Evolutionary conservation across 1,284 basidiomycete genomes (phyloP).

Genomic region (Leccinum subspadiceum): DNA sequence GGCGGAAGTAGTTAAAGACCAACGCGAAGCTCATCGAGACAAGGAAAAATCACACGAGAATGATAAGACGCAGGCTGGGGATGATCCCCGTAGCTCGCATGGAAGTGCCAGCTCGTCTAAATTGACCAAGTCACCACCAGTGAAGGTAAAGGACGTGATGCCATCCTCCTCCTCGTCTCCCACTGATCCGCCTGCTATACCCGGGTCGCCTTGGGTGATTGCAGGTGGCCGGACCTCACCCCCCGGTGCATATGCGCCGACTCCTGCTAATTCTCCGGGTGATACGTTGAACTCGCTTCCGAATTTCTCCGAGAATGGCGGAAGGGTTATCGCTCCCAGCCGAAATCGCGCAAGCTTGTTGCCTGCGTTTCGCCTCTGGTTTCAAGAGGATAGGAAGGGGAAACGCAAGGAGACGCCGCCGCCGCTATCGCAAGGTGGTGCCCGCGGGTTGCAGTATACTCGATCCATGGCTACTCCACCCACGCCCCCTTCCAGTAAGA

Average conservation of each 20-base stretch:
- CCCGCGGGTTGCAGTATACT: constrained; percentile 24
- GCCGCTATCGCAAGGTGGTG: constrained; percentile 30
- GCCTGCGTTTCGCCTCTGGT: constrained; percentile 75
- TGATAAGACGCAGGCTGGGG: constrained; percentile 44
- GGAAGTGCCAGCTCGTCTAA: constrained; percentile 55
- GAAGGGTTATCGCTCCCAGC: constrained; percentile 35
- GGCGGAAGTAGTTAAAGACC: constrained; percentile 63
- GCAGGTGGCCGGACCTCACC: constrained; percentile 47
- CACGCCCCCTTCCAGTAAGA: constrained; percentile 33
- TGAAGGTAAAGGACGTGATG: constrained; percentile 51
- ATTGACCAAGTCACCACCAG: constrained; percentile 66
- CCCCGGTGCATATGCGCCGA: constrained; percentile 37
- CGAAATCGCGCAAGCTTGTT: constrained; percentile 69
- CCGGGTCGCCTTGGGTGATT: constrained; percentile 72
- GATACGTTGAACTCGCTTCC: constrained; percentile 54
- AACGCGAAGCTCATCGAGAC: constrained; percentile 46
- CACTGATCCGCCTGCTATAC: constrained; percentile 46
- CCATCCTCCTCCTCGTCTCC: constrained; percentile 38
- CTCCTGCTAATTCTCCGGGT: constrained; percentile 53
- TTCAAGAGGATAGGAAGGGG: constrained; percentile 76
- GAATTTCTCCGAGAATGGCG: constrained; percentile 43
- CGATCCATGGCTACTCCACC: constrained; percentile 25
- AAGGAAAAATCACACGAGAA: constrained; percentile 42
- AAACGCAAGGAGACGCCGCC: constrained; percentile 57
- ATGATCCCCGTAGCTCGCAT: constrained; percentile 63